phyloP scores from a whole-genome alignment of 2,329 filamentous ascomycete genomes.

The Fusarium graminum region DNA sequence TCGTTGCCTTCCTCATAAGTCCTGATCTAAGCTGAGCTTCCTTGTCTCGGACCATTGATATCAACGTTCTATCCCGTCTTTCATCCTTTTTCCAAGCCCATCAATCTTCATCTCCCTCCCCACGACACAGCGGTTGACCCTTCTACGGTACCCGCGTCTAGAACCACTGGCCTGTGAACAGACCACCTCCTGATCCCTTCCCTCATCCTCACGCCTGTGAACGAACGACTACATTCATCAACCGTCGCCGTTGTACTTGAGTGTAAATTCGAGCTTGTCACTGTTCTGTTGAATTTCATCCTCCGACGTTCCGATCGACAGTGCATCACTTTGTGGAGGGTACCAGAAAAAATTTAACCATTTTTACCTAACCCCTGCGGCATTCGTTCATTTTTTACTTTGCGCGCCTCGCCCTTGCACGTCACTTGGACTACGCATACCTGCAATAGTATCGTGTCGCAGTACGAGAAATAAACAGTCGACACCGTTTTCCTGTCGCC shows the following conservation, averaged over 20 bases:
- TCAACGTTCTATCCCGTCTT: slow-evolving; percentile 15
- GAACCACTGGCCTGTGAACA: slow-evolving; percentile 45
- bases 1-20: slow-evolving; percentile 37
- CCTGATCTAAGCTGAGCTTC: slow-evolving; percentile 22
- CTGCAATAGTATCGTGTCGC: slow-evolving; percentile 28
- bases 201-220: slow-evolving; percentile 27
- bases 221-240: slow-evolving; percentile 44
- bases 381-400: slow-evolving; percentile 28
- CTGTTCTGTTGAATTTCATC: slow-evolving; percentile 20
- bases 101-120: slow-evolving; percentile 25
- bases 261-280: slow-evolving; percentile 30
- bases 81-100: slow-evolving; percentile 17
- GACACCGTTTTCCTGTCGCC: slow-evolving; percentile 44
- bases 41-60: slow-evolving; percentile 41
- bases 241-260: slow-evolving; percentile 19
- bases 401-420: slow-evolving; percentile 19
- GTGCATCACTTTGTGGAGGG: slow-evolving; percentile 32
- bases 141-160: slow-evolving; percentile 50
- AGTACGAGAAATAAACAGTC: slow-evolving; percentile 5
- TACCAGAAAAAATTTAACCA: slow-evolving; percentile 33
- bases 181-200: slow-evolving; percentile 50
- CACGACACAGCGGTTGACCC: slow-evolving; percentile 45
- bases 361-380: slow-evolving; percentile 28
- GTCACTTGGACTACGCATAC: slow-evolving; percentile 19
- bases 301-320: slow-evolving; percentile 30